These are phyloP conservation scores for Plectosphaerella sp. DNA, from an alignment of 2,329 filamentous ascomycete genomes.

Conservation along the genomic window DNA sequence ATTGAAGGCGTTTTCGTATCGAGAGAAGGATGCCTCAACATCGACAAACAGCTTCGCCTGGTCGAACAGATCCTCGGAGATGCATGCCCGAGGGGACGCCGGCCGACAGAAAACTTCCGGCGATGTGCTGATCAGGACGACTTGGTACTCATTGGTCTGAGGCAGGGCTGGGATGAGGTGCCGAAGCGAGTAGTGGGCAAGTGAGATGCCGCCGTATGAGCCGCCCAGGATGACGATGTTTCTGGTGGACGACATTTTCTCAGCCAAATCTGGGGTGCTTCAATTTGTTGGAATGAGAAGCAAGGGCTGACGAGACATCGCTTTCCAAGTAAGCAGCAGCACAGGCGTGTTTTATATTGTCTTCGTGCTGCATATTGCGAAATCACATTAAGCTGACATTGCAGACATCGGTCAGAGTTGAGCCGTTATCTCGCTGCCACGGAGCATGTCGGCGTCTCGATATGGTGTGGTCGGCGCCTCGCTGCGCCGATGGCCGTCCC, in stretches of 20 bases:
- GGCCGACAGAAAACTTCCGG: constrained; percentile 35
- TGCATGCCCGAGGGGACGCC: constrained; percentile 39
- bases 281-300: neutral
- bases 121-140: constrained; percentile 38
- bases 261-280: neutral
- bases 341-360: too few species aligned
- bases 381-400: too few species aligned
- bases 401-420: too few species aligned
- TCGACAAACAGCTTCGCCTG: constrained; percentile 39
- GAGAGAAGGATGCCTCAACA: constrained; percentile 29
- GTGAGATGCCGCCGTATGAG: constrained; percentile 46
- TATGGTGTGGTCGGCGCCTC: too few species aligned
- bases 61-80: constrained; percentile 37
- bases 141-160: constrained; percentile 27
- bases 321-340: too few species aligned
- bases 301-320: neutral
- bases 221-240: constrained; percentile 49
- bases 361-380: too few species aligned
- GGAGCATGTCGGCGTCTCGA: too few species aligned
- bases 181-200: constrained; percentile 48
- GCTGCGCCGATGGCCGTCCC: too few species aligned
- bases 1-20: constrained; percentile 31
- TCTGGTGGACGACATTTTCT: constrained; percentile 10
- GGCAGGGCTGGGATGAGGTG: constrained; percentile 40
- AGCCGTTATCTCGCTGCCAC: too few species aligned